phyloP scores from a whole-genome alignment of 768 basidiomycete genomes.

The Mycena latifolia region DNA sequence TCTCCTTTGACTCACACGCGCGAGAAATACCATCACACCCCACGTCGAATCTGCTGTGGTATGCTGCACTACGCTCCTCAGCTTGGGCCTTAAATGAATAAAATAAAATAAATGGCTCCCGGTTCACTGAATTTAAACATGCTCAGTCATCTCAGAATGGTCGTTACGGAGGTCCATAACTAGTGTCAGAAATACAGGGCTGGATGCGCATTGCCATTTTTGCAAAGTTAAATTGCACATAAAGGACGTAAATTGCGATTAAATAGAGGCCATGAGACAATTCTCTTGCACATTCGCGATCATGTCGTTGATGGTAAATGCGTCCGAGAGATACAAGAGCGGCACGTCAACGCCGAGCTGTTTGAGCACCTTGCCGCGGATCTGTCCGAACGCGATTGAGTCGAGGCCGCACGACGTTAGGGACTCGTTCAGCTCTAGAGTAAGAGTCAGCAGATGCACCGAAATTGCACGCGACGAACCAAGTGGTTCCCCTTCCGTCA shows the following conservation, averaged over 20 bases:
- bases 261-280: background rate
- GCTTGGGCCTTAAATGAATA: too few species aligned
- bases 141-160: too few species aligned
- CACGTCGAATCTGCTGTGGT: too few species aligned
- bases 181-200: too few species aligned
- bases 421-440: slow-evolving; percentile 43
- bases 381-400: slow-evolving; percentile 51
- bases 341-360: slow-evolving; percentile 49
- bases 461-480: slow-evolving; percentile 33
- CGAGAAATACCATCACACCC: too few species aligned
- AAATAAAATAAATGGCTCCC: too few species aligned
- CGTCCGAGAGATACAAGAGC: slow-evolving; percentile 46
- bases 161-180: too few species aligned
- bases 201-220: too few species aligned
- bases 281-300: slow-evolving; percentile 39
- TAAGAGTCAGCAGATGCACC: background rate
- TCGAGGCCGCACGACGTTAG: slow-evolving; percentile 47
- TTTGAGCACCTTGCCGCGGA: slow-evolving; percentile 46
- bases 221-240: too few species aligned
- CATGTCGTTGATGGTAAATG: slow-evolving; percentile 47
- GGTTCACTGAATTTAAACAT: too few species aligned
- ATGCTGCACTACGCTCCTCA: too few species aligned
- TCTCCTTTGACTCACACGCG: too few species aligned
- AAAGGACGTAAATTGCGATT: background rate
- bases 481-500: slow-evolving; percentile 37